phyloP scores from a whole-genome alignment of 2,329 filamentous ascomycete species.

The Hymenoscyphus albidus region DNA sequence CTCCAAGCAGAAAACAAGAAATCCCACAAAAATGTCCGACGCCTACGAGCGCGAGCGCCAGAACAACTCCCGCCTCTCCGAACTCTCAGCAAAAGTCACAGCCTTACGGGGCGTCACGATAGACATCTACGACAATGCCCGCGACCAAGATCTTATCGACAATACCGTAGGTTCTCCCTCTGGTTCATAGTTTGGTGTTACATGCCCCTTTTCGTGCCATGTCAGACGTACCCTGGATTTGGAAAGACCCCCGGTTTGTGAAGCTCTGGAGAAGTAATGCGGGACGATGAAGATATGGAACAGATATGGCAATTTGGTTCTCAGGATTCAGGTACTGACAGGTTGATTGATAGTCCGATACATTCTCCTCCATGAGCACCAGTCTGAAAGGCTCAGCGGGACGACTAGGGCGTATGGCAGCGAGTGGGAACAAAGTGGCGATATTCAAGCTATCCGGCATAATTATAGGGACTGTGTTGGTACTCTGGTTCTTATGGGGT shows the following conservation, averaged over 20 bases:
- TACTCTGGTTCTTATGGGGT: constrained; percentile 59
- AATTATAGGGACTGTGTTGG: constrained; percentile 65
- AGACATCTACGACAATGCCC: constrained; percentile 96
- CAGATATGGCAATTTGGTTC: neutral
- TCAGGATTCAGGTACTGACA: neutral
- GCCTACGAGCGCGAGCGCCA: constrained; percentile 79
- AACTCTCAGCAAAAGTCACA: constrained; percentile 85
- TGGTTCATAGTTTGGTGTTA: neutral
- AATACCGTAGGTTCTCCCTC: constrained; percentile 59
- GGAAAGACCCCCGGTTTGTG: neutral
- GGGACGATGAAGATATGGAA: neutral
- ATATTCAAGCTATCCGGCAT: constrained; percentile 87
- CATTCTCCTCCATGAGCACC: constrained; percentile 82
- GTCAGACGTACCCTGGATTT: neutral
- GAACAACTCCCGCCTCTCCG: constrained; percentile 91
- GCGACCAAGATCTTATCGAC: constrained; percentile 83
- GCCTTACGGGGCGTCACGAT: constrained; percentile 90
- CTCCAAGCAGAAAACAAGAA: neutral
- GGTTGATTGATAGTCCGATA: constrained; percentile 60
- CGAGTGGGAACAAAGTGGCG: constrained; percentile 83
- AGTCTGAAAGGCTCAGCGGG: constrained; percentile 79
- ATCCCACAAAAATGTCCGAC: constrained; percentile 58
- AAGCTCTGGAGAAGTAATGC: neutral
- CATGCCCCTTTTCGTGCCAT: neutral
- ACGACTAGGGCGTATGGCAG: constrained; percentile 84